Base-by-base conservation (phyloP, 768 basidiomycete species). In the Amanita pseudoporphyria region DNA sequence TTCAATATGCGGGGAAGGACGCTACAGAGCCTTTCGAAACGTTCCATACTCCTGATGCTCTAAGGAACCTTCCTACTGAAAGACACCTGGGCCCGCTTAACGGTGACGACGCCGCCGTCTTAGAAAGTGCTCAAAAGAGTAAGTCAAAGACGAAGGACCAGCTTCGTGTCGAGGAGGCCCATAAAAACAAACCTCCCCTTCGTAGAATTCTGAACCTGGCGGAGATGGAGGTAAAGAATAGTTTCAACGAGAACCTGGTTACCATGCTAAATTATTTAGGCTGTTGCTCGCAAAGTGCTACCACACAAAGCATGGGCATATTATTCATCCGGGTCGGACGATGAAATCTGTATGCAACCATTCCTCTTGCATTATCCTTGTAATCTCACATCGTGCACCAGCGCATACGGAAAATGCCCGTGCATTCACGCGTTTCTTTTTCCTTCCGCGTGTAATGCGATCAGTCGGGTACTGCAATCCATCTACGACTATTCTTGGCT, bases 391-490 rank as follows among this genome's bases (percentile, higher is more conserved):
- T 53, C 47, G 9, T 24, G 28, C 47, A 18, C 36, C 57, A 87
- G 84, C 79, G 9, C 64, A 77, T 57, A 52, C 60, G 7, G 85
- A 91, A 62, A 93, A 92, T 54, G 69, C 74, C n/a, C 73, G 77
- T 36, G 87, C 87, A n/a, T 93, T 88, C 63, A 71, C 76, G 36
- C 79, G 89, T 26, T 84, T 91, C 63, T 95, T 91, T 71, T 94
- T 95, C 66, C 74, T 81, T 47, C 81, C 93, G 13, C 81, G 92
- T 19, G 78, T 97, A 32, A 79, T 90, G 79, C 78, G 74, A 42
- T 65, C 76, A 3, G 76, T 87, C 6, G 76, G 79, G 2, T 61
- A 66, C 41, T 80, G 81, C 53, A 78, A 86, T 62, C 77, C 82
- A 16, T 84, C 84, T 0, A 84, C 85, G 9, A 79, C 72, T 5